Evolutionary conservation across 2,329 filamentous ascomycete genomes (phyloP).

Genomic region (Penicillium capsulatum): DNA sequence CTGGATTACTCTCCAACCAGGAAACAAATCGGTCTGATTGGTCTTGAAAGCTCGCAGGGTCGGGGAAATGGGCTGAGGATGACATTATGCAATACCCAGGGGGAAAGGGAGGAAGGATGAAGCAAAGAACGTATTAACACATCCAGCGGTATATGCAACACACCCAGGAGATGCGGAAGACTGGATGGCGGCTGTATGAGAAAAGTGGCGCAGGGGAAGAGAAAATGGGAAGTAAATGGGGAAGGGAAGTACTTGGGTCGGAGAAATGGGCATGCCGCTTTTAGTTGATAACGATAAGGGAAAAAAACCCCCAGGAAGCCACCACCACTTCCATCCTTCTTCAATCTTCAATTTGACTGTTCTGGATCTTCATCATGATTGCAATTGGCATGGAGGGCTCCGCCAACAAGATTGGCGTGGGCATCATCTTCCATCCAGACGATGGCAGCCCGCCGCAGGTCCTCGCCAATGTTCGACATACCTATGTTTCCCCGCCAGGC

Average conservation of each 20-base stretch:
- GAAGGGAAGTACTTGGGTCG: slow-evolving; percentile 12
- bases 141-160: not conserved
- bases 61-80: slow-evolving; percentile 32
- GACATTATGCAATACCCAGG: slow-evolving; percentile 28
- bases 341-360: not conserved
- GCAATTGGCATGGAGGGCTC: slow-evolving; percentile 81
- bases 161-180: no score
- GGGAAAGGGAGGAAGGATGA: slow-evolving; percentile 10
- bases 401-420: slow-evolving; percentile 95
- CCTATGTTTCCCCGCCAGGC: slow-evolving; percentile 85
- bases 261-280: slow-evolving; percentile 17
- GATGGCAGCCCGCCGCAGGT: slow-evolving; percentile 58
- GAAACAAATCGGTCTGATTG: slow-evolving; percentile 51
- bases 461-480: slow-evolving; percentile 91
- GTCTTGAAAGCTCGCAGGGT: slow-evolving; percentile 40
- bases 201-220: slow-evolving; percentile 4
- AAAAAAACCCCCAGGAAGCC: slow-evolving; percentile 10
- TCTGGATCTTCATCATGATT: slow-evolving; percentile 48
- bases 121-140: slow-evolving; percentile 4
- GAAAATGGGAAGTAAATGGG: slow-evolving; percentile 1
- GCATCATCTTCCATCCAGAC: slow-evolving; percentile 73
- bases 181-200: not conserved
- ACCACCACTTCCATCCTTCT: not conserved
- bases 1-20: slow-evolving; percentile 53
- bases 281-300: slow-evolving; percentile 15